Base-by-base conservation (phyloP, 1,139 yeast genomes). In the Oligophagozyma castellii region DNA sequence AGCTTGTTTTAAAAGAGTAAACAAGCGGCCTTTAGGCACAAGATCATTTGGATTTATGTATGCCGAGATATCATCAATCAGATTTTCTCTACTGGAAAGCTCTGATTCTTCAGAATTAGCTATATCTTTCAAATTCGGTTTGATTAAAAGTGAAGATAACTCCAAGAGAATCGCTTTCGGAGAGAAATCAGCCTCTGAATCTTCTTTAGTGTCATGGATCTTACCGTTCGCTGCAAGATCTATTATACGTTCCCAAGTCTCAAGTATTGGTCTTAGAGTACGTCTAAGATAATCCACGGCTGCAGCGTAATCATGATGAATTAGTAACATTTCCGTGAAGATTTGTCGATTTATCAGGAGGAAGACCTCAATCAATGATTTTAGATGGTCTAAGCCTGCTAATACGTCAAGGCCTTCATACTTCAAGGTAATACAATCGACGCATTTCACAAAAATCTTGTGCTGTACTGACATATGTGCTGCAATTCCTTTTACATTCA, bases 11-110 rank as follows among this genome's bases (percentile, higher is more conserved):
- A 73, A 41, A 19, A 73, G 44, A 3, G 63, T 57, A 13, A 65
- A 59, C 4, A 73, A 50, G 16, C 80, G 53, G 26, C 63, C 62
- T 22, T 65, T 61, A 0, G 76, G 74, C 3, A 72, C 58, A 51
- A 70, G 55, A 29, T 65, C 64, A 29, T 63, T 58, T 0, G 77
- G 67, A 8, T 73, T 63, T 19, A 73, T 58, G 38, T 54, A 57
- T 24, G 52, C 47, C 25, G 69, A 59, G 3, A 73, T 55, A 22
- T 59, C 55, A 12, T 55, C 50, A n/a, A 68, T 48, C 18, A 72
- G 43, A 5, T 41, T 29, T n/a, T 45, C 45, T 28, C 79, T 53
- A 4, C 18, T 21, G 19, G 13, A 14, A 11, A 15, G 10, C 19
- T 16, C 5, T 11, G 14, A 14, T 18, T 10, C 10, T 10, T 74